A percentile compares a stretch with the other conserved stretches of the same genome.
Conservation (phyloP, 768 basidiomycete genomes). For the Russula emetica region DNA sequence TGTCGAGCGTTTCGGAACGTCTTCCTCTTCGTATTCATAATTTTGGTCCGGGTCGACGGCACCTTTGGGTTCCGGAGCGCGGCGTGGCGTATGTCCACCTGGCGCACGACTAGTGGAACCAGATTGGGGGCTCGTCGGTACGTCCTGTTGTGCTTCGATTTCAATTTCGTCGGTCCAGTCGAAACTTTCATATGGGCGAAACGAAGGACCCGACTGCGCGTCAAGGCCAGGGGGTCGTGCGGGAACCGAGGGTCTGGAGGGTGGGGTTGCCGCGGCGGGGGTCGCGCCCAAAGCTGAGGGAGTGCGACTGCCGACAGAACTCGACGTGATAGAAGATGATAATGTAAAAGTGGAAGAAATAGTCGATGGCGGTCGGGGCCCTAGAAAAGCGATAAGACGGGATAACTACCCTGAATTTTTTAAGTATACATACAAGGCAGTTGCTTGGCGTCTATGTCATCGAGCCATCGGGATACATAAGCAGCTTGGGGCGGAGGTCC, state of each 20-base stretch:
- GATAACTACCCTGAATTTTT: too few relatives aligned
- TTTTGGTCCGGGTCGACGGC: background rate
- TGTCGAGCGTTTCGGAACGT: background rate
- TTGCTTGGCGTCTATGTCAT: too few relatives aligned
- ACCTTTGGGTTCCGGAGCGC: background rate
- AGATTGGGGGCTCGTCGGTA: background rate
- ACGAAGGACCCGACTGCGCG: background rate
- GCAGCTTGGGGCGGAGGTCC: background rate
- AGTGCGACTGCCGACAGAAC: background rate
- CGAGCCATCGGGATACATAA: background rate
- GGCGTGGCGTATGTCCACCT: background rate
- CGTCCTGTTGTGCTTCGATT: background rate
- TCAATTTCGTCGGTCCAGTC: constrained; percentile 20
- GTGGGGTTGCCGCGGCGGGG: background rate
- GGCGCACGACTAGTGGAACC: background rate
- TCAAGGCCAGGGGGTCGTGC: background rate
- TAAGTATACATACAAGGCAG: too few relatives aligned
- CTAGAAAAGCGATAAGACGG: background rate
- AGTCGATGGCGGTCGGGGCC: background rate
- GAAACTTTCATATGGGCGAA: background rate
- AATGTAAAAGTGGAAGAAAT: background rate
- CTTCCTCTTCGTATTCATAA: constrained; percentile 11
- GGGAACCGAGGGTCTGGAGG: background rate
- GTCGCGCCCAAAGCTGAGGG: background rate
- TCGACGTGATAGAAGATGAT: background rate